A percentile compares a stretch with the other conserved stretches of the same genome.
Conservation (phyloP, 2,329 filamentous ascomycete genomes). For the Coniochaeta sp. region DNA sequence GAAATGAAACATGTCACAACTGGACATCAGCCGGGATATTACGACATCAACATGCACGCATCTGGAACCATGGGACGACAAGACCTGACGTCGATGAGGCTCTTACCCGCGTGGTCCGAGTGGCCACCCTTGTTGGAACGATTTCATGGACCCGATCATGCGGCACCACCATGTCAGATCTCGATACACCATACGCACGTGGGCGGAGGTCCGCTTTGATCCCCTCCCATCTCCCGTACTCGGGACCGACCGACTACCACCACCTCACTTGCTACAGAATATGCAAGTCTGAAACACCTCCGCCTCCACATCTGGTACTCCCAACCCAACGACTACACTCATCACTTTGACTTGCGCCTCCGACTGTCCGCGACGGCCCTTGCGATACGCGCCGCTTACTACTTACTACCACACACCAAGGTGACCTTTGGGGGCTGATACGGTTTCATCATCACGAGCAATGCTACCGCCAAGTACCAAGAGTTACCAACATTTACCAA, state of each 20-base stretch:
- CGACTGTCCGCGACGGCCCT: too few species aligned
- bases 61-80: neutral
- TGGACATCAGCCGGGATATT: conserved; percentile 6
- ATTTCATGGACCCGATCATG: conserved; percentile 16
- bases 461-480: neutral
- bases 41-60: neutral
- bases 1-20: conserved; percentile 7
- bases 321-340: too few species aligned
- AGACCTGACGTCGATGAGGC: conserved; percentile 18
- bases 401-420: too few species aligned
- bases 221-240: conserved; percentile 7
- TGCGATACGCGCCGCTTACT: too few species aligned
- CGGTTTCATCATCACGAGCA: neutral
- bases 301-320: too few species aligned
- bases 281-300: conserved; percentile 5
- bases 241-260: neutral
- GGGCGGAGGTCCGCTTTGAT: conserved; percentile 16
- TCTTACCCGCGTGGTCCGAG: conserved; percentile 12
- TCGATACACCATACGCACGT: conserved; percentile 13
- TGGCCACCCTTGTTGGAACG: conserved; percentile 8
- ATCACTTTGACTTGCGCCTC: too few species aligned
- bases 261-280: neutral
- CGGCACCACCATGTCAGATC: conserved; percentile 16
- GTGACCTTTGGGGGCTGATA: neutral
- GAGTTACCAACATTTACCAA: neutral